Base-by-base conservation (phyloP, 1,284 basidiomycete genomes). In the Marasmius fiardii region DNA sequence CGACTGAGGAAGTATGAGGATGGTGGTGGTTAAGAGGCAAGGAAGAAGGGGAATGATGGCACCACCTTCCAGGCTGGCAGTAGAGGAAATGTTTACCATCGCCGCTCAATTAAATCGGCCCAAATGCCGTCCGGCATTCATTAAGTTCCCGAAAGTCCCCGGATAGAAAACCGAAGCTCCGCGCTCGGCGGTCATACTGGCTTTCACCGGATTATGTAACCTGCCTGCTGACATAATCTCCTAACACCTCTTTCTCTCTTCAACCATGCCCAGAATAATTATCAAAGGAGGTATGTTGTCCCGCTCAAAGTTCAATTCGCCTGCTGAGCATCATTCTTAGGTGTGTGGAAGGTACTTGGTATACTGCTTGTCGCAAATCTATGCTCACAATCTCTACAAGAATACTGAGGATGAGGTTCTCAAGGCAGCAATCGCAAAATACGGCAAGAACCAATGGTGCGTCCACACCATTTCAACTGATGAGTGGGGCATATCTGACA, bases 381-480 rank as follows among this genome's bases (percentile, higher is more conserved):
- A 20, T 31, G 31, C 50, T 44, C 52, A 56, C 47, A 43, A 44
- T 69, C 68, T 71, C 62, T 70, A 73, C 49, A 61, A 92, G 87
- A 92, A 92, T 75, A 93, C 91, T n/a, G 95, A 97, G 76, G 95
- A 97, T 71, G 94, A 97, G 71, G 95, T 97, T 52, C 81, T 97
- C 64, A 97, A 98, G 73, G 95, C 95, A 58, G 95, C 95, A 65
- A 97, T 98, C 70, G 93, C 94, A 63, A 97, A 97, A 78, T 96
- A 96, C 65, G 94, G 94, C 66, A 95, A 96, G 79, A 97, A 98
- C 69, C 92, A 95, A 79, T 95, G 90, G 93, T 89, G 63, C 59
- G 79, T 71, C 14, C 45, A 26, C 26, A 20, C 14, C 23, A 14
- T 37, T 49, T 33, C 18, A 43, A 16, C 26, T 43, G 20, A 33